Evolutionary conservation across 257 asterid genomes (phyloP).

Genomic region (Thymus quinquecostatus): DNA sequence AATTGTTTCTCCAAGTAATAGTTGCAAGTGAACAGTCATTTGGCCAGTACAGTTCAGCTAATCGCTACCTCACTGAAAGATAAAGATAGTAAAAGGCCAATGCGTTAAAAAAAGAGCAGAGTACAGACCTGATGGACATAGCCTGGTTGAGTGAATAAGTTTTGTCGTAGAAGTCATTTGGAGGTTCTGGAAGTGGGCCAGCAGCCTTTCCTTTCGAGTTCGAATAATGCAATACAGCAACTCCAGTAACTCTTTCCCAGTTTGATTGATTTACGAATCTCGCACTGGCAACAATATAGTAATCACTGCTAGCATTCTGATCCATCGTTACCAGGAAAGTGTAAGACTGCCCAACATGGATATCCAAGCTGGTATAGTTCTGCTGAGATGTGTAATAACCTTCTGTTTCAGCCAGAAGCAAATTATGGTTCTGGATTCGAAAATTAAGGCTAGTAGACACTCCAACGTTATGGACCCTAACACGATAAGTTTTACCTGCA

Average conservation of each 20-base stretch:
- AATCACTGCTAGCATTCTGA: slow-evolving; percentile 96
- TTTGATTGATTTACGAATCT: slow-evolving; percentile 82
- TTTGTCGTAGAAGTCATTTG: slow-evolving; percentile 63
- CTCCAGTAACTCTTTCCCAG: slow-evolving; percentile 96
- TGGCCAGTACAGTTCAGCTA: neutral
- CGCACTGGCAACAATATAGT: slow-evolving; percentile 92
- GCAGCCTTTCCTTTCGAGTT: slow-evolving; percentile 72
- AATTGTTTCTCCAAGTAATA: too few relatives aligned
- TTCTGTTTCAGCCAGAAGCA: slow-evolving; percentile 92
- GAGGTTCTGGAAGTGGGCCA: slow-evolving; percentile 95
- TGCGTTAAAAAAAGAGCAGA: neutral
- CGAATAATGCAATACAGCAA: slow-evolving; percentile 81
- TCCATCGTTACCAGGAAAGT: slow-evolving; percentile 83
- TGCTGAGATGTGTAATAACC: slow-evolving; percentile 87
- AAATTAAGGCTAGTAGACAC: slow-evolving; percentile 84
- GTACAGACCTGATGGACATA: slow-evolving; percentile 68
- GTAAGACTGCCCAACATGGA: slow-evolving; percentile 93
- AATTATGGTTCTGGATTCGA: slow-evolving; percentile 80
- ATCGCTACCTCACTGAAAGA: neutral
- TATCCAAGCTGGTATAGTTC: slow-evolving; percentile 76
- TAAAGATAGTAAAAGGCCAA: neutral
- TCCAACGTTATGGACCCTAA: slow-evolving; percentile 91
- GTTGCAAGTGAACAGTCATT: neutral
- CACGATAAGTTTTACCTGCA: slow-evolving; percentile 86
- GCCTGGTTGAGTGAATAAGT: slow-evolving; percentile 84